A percentile compares a stretch with the other conserved stretches of the same genome.
Conservation (phyloP, 2,329 filamentous ascomycete species). For the Pseudogymnoascus sp. region DNA sequence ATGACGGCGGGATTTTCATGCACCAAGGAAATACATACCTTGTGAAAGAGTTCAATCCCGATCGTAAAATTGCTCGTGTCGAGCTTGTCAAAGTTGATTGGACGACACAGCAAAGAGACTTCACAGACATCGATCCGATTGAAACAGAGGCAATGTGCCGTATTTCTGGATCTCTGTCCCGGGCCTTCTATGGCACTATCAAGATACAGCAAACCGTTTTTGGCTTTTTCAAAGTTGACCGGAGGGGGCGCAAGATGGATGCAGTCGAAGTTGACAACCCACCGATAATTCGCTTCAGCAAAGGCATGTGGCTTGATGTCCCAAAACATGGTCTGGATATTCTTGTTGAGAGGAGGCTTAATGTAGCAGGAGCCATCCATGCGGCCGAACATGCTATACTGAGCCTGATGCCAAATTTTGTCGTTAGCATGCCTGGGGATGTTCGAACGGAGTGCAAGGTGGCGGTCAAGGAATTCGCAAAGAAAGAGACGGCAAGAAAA, state of each 20-base stretch:
- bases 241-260: slow-evolving; percentile 75
- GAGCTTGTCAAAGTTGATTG: slow-evolving; percentile 87
- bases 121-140: slow-evolving; percentile 85
- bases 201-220: slow-evolving; percentile 84
- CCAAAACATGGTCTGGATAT: slow-evolving; percentile 73
- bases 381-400: slow-evolving; percentile 90
- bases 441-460: slow-evolving; percentile 93
- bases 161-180: slow-evolving; percentile 53
- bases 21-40: slow-evolving; percentile 93
- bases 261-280: slow-evolving; percentile 91
- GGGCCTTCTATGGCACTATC: slow-evolving; percentile 80
- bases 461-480: slow-evolving; percentile 77
- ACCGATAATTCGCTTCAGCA: slow-evolving; percentile 73
- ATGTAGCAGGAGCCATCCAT: slow-evolving; percentile 84
- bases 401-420: slow-evolving; percentile 80
- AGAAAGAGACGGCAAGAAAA: slow-evolving; percentile 62
- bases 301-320: slow-evolving; percentile 94
- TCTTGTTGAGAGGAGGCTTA: slow-evolving; percentile 61
- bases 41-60: slow-evolving; percentile 78
- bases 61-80: slow-evolving; percentile 76
- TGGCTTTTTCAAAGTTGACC: slow-evolving; percentile 96
- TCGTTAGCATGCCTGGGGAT: slow-evolving; percentile 82
- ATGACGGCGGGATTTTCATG: slow-evolving; percentile 93
- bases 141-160: slow-evolving; percentile 81
- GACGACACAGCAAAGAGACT: slow-evolving; percentile 90